Percentiles rank a stretch among this genome's conserved stretches.
Evolutionary conservation across 176 grass and related monocot genomes (phyloP).

Genomic region (Guadua angustifolia): DNA sequence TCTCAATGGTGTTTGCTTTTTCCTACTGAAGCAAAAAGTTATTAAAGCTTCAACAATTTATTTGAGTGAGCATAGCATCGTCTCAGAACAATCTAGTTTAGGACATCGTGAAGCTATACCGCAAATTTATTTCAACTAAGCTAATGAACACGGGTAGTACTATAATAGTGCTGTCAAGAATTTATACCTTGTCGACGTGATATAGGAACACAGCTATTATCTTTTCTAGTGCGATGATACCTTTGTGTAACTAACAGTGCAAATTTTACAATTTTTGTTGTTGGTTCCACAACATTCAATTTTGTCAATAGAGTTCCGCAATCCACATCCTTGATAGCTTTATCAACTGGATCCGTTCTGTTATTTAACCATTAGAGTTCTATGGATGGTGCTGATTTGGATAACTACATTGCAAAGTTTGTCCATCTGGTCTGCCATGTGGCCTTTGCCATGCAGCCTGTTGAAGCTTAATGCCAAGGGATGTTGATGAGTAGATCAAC

Average conservation of each 20-base stretch:
- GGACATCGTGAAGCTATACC: neutral
- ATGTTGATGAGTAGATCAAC: neutral
- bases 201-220: neutral
- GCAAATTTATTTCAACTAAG: neutral
- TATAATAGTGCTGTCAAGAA: neutral
- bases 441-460: neutral
- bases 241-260: neutral
- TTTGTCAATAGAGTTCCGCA: neutral
- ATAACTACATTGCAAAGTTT: neutral
- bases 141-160: neutral
- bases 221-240: neutral
- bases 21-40: neutral
- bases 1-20: neutral
- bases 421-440: neutral
- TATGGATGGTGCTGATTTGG: neutral
- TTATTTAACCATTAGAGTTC: neutral
- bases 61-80: neutral
- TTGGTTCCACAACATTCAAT: neutral
- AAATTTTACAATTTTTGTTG: neutral
- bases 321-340: neutral
- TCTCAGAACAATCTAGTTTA: conserved; percentile 4
- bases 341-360: neutral
- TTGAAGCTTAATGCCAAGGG: neutral
- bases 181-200: neutral
- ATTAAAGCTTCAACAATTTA: neutral